Base-by-base conservation (phyloP, 192 early-diverging fungal genomes). In the Coemansia sp. region DNA sequence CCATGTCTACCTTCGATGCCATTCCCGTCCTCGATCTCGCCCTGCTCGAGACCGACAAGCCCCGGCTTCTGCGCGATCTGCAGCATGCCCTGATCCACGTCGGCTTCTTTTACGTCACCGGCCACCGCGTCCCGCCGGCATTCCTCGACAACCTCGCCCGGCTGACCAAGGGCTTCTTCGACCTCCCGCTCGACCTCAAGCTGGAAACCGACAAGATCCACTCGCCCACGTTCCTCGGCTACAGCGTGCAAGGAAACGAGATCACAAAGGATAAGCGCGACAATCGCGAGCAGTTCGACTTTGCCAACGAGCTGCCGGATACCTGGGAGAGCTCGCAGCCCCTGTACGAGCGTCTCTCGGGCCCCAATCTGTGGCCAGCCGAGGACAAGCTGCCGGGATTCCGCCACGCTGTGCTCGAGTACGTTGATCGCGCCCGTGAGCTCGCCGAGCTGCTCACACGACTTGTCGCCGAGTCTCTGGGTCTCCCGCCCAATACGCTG, bases 351-450 rank as follows among this genome's bases (percentile, higher is more conserved):
- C 70, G 73, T 7, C 60, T 86, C 1, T 58, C 72, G 4, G 81
- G 84, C 0, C 83, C 84, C 20, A 84, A 84, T 22, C 80, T 80
- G 66, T 86, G 84, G 83, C 84, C 84, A 1, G 55, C 58, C 3
- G 34, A 64, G 1, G 29, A 29, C 0, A 38, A 50, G 20, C 20
- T 84, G 10, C 80, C 83, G 8, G 35, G 44, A 0, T 84, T 86
- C 49, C 68, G 71, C 17, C 38, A 54, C 12, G 52, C 58, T 4
- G 58, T 82, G 14, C 29, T 78, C 11, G 41, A 53, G 0, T 78
- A 79, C 23, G 66, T 75, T 43, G 22, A 36, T 2, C 67, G 78
- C 12, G 75, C 79, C 35, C 56, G 64, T 1, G 35, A 44, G 0
- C 55, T 85, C 9, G 80, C 79, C 5, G 68, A 75, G 14, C 36